Evolutionary conservation across 2,329 filamentous ascomycete genomes (phyloP).

Genomic region (Pseudogymnoascus sp.): DNA sequence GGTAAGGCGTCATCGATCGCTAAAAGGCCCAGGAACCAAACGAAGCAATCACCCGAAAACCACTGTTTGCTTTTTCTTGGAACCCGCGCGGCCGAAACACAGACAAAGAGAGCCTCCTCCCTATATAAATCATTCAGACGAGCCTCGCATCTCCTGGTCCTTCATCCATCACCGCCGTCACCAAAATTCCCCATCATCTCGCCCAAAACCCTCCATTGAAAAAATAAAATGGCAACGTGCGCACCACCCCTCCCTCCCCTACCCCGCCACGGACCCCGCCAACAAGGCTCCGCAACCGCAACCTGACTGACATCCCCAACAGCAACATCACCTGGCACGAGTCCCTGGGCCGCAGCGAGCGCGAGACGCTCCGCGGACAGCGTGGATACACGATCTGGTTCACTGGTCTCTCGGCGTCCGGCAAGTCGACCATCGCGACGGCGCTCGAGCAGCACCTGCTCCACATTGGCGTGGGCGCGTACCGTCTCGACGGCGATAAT

Average conservation of each 20-base stretch:
- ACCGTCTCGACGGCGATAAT: conserved; percentile 96
- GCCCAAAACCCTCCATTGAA: background rate
- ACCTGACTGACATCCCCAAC: conserved; percentile 16
- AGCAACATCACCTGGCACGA: conserved; percentile 91
- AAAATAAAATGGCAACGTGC: conserved; percentile 23
- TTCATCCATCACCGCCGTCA: background rate
- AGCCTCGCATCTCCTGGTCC: background rate
- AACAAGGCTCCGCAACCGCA: background rate
- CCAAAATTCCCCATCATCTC: background rate
- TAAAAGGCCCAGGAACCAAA: conserved; percentile 5
- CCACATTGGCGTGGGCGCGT: conserved; percentile 72
- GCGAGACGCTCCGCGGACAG: conserved; percentile 68
- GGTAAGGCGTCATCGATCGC: conserved; percentile 6
- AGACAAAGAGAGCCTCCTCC: background rate
- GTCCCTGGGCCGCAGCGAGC: conserved; percentile 66
- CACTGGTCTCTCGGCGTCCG: conserved; percentile 89
- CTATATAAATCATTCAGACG: background rate
- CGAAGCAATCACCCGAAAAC: background rate
- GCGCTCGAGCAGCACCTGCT: conserved; percentile 96
- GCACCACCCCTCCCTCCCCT: conserved; percentile 21
- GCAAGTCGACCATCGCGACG: conserved; percentile 94
- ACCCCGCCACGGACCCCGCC: conserved; percentile 16
- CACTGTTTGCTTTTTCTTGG: conserved; percentile 1
- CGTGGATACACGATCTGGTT: conserved; percentile 95
- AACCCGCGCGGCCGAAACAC: background rate